phyloP scores from a whole-genome alignment of 2,329 filamentous ascomycete species.

The Xylariaceae sp. region DNA sequence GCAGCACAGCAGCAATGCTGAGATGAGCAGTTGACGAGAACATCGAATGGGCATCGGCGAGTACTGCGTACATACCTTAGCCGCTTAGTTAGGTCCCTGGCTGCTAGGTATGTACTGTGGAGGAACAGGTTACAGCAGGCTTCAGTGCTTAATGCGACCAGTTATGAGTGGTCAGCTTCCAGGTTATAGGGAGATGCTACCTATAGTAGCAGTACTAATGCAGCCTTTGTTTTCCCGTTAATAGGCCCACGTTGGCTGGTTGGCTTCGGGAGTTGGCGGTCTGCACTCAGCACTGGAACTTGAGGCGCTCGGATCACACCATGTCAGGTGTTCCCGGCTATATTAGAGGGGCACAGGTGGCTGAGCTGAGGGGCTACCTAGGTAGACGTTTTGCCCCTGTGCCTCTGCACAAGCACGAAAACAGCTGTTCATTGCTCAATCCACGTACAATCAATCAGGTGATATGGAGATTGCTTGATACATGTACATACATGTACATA shows the following conservation, averaged over 20 bases:
- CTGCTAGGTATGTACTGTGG: background rate
- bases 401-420: background rate
- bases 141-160: background rate
- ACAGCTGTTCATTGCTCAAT: background rate
- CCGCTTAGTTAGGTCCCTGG: too few relatives aligned
- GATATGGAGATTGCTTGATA: too few relatives aligned
- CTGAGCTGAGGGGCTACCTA: too few relatives aligned
- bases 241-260: too few relatives aligned
- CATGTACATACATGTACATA: too few relatives aligned
- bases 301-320: background rate
- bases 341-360: too few relatives aligned
- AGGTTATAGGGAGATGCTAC: too few relatives aligned
- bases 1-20: background rate
- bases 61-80: background rate
- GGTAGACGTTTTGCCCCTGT: too few relatives aligned
- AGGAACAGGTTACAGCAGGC: background rate
- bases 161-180: background rate
- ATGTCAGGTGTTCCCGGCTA: background rate
- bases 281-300: background rate
- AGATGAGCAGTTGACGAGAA: background rate
- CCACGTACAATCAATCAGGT: background rate
- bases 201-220: background rate
- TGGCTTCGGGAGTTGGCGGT: background rate
- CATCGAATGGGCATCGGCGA: background rate
- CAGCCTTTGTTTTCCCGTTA: background rate